Percentiles rank a stretch among this genome's conserved stretches.
Conservation (phyloP, 23 red algal species). For the Gracilaria caudata region DNA sequence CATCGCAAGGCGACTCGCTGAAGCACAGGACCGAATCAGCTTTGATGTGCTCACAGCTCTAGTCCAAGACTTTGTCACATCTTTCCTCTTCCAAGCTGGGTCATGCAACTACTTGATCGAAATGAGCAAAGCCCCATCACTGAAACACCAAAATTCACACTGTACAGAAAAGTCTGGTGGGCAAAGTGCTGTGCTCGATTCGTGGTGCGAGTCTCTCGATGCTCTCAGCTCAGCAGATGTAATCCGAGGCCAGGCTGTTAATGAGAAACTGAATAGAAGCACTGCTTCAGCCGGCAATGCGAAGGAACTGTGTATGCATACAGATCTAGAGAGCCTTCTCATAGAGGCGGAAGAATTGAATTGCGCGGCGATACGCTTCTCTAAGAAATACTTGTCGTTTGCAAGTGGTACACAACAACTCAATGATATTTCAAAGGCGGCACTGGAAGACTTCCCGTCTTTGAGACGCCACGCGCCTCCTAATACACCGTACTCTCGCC, state of each 20-base stretch:
- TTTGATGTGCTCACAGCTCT: background rate
- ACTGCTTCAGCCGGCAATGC: background rate
- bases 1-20: background rate
- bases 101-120: background rate
- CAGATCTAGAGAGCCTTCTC: conserved; percentile 18
- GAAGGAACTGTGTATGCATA: conserved; percentile 25
- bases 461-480: background rate
- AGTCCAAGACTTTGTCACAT: background rate
- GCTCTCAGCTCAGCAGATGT: conserved; percentile 17
- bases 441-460: background rate
- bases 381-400: background rate
- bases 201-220: conserved; percentile 33
- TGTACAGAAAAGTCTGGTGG: background rate
- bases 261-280: background rate
- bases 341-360: background rate
- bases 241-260: background rate
- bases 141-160: background rate
- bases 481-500: background rate
- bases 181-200: background rate
- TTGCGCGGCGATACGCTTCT: conserved; percentile 4
- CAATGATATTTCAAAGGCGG: background rate
- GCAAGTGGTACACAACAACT: background rate
- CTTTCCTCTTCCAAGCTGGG: background rate
- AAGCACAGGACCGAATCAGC: conserved; percentile 3
- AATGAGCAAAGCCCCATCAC: background rate